phyloP scores from a whole-genome alignment of 352 stramenopile genomes.

The Thraustochytrium striatum region DNA sequence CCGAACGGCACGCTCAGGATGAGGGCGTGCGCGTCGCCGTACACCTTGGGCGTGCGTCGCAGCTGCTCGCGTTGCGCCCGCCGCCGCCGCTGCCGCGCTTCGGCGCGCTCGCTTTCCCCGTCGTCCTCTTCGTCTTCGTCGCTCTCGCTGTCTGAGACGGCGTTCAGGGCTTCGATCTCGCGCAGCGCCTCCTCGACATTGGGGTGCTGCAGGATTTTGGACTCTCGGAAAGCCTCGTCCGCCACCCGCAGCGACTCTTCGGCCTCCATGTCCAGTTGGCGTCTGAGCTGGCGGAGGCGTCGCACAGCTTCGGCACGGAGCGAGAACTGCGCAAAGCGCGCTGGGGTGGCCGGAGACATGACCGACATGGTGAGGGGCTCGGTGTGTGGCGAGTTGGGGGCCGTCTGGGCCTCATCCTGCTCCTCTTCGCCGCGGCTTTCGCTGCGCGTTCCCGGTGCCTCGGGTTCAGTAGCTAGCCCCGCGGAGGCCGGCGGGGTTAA shows the following conservation, averaged over 20 bases:
- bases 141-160: background rate
- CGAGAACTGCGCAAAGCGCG: conserved; percentile 31
- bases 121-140: conserved; percentile 22
- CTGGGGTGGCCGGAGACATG: conserved; percentile 11
- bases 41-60: conserved; percentile 4
- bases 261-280: background rate
- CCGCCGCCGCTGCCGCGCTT: background rate
- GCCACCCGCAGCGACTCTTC: background rate
- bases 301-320: conserved; percentile 37
- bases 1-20: background rate
- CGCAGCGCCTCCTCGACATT: conserved; percentile 13
- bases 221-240: conserved; percentile 10
- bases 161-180: background rate
- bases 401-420: no score
- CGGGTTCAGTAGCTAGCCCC: no score
- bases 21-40: background rate
- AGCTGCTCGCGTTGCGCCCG: background rate
- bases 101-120: background rate
- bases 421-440: no score
- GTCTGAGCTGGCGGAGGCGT: conserved; percentile 4
- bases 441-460: no score
- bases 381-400: background rate
- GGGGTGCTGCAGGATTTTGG: background rate
- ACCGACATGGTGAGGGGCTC: background rate
- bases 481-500: no score